Conservation (phyloP, 306 rosid species). For the Cicer yamashitae region DNA sequence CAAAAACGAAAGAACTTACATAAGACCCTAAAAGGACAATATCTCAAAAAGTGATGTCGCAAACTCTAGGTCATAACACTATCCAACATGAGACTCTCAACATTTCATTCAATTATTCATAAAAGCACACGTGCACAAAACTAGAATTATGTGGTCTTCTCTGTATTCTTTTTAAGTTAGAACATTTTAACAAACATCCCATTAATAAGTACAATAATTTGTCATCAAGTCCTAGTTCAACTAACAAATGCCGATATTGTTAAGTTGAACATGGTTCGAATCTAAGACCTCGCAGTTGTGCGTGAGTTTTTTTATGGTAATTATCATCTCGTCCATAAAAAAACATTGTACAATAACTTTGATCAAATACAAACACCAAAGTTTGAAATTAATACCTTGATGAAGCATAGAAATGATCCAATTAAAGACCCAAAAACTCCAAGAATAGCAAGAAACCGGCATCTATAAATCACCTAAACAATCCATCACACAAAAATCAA, state of each 20-base stretch:
- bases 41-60: no score
- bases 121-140: not conserved
- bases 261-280: no score
- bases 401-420: constrained; percentile 80
- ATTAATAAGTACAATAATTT: not conserved
- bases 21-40: no score
- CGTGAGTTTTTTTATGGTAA: no score
- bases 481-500: constrained; percentile 17
- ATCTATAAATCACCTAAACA: constrained; percentile 71
- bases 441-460: constrained; percentile 73
- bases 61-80: no score
- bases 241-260: no score
- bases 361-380: not conserved
- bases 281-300: no score
- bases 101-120: not conserved
- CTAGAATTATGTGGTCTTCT: not conserved
- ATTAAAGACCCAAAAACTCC: constrained; percentile 89
- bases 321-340: no score
- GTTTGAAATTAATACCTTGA: constrained; percentile 63
- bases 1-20: no score
- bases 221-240: not conserved
- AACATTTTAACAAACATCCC: not conserved
- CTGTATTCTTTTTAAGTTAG: no score
- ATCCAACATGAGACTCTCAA: not conserved
- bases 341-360: not conserved